Evolutionary conservation across 768 basidiomycete genomes (phyloP).

Genomic region (Podaxis sp.): DNA sequence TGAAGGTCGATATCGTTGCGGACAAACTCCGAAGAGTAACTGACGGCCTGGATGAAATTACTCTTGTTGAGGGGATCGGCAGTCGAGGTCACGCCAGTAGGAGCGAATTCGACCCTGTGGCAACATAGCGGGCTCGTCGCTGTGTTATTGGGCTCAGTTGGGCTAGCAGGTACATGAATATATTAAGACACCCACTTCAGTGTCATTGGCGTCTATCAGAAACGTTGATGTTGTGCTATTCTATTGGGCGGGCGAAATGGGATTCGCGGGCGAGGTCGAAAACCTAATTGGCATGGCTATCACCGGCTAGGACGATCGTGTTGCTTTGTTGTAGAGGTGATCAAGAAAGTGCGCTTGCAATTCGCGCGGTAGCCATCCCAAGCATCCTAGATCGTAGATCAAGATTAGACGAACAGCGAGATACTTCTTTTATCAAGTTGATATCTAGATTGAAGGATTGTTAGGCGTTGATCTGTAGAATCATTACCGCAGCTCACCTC

Average conservation of each 20-base stretch:
- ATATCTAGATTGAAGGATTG: neutral
- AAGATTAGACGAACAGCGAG: neutral
- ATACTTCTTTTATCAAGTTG: neutral
- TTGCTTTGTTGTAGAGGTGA: slow-evolving; percentile 51
- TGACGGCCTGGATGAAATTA: neutral
- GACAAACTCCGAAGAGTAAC: neutral
- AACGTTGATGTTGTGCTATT: neutral
- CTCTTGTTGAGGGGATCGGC: neutral
- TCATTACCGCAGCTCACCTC: neutral
- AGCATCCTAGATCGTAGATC: slow-evolving; percentile 37
- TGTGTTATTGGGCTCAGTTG: neutral
- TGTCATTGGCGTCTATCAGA: neutral
- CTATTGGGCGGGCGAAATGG: neutral
- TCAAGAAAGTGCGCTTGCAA: slow-evolving; percentile 39
- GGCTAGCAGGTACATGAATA: neutral
- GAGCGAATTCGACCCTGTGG: neutral
- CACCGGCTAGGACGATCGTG: slow-evolving; percentile 56
- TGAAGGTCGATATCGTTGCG: neutral
- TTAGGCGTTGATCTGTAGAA: neutral
- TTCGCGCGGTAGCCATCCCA: slow-evolving; percentile 62
- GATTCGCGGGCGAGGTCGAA: slow-evolving; percentile 46
- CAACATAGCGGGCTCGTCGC: neutral
- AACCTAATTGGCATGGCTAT: slow-evolving; percentile 63
- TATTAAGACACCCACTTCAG: neutral
- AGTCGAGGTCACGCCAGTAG: neutral